phyloP scores from a whole-genome alignment of 305 asterid genomes.

The Rubia occidens region DNA sequence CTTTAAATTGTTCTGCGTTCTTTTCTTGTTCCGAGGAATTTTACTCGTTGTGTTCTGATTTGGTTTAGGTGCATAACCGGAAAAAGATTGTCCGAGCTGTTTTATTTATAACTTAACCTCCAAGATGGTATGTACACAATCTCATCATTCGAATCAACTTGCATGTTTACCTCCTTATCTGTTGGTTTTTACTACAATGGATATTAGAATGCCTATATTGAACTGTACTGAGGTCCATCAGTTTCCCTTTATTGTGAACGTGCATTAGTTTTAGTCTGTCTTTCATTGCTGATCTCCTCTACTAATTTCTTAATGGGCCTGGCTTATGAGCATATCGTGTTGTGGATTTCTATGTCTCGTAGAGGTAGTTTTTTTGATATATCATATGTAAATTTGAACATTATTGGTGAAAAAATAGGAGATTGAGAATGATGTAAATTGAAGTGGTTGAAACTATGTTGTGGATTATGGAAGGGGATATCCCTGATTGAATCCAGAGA shows the following conservation, averaged over 20 bases:
- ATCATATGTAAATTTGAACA: not conserved
- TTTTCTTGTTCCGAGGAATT: too few relatives aligned
- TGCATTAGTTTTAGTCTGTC: too few relatives aligned
- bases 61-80: slow-evolving; percentile 2
- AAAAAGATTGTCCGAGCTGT: not conserved
- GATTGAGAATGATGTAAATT: not conserved
- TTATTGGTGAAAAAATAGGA: not conserved
- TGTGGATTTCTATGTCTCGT: not conserved
- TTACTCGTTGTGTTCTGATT: not conserved
- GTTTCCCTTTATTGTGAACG: not conserved
- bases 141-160: not conserved
- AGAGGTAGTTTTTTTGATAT: not conserved
- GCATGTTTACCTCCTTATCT: not conserved
- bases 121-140: slow-evolving; percentile 17
- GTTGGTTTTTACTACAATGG: too few relatives aligned
- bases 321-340: not conserved
- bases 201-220: too few relatives aligned
- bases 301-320: not conserved
- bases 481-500: not conserved
- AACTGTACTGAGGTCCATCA: too few relatives aligned
- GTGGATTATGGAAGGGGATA: not conserved
- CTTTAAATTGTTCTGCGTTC: not conserved
- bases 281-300: not conserved
- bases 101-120: not conserved
- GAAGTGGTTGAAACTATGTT: too few relatives aligned